phyloP scores from a whole-genome alignment of 176 grass and related monocot species.

The Chloris gayana region DNA sequence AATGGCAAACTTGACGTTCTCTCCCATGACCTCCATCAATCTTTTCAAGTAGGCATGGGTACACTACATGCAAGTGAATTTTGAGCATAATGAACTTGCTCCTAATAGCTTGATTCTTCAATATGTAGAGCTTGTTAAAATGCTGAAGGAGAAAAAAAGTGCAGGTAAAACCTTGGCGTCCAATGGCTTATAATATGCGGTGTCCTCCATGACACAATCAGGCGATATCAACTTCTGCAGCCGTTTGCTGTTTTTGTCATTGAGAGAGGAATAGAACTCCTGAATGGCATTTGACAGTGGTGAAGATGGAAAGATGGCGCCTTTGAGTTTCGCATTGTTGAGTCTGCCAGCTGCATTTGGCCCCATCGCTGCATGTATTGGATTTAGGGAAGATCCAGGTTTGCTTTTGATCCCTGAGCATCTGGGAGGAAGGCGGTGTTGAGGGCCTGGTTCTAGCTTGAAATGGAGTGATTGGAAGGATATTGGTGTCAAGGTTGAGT shows the following conservation, averaged over 20 bases:
- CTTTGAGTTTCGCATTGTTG: conserved; percentile 28
- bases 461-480: conserved; percentile 28
- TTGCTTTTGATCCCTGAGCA: conserved; percentile 21
- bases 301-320: conserved; percentile 36
- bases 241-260: conserved; percentile 57
- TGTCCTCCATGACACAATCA: conserved; percentile 66
- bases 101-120: conserved; percentile 12
- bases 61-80: conserved; percentile 48
- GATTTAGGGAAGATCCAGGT: conserved; percentile 23
- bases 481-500: conserved; percentile 32
- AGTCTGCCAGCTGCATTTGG: conserved; percentile 8
- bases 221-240: conserved; percentile 57
- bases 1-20: conserved; percentile 60
- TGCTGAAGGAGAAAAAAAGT: conserved; percentile 23
- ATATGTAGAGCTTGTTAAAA: conserved; percentile 6
- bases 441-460: conserved; percentile 16
- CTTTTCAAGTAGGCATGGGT: conserved; percentile 48
- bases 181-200: conserved; percentile 57
- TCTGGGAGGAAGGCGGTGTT: neutral
- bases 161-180: conserved; percentile 63
- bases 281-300: conserved; percentile 45
- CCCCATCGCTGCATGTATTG: conserved; percentile 19
- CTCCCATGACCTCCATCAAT: conserved; percentile 74
- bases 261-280: conserved; percentile 71
- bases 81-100: neutral